Percentiles rank a stretch among this genome's conserved stretches.
phyloP scores from a whole-genome alignment of 108 stramenopile species.

The Epithemia pelagica region DNA sequence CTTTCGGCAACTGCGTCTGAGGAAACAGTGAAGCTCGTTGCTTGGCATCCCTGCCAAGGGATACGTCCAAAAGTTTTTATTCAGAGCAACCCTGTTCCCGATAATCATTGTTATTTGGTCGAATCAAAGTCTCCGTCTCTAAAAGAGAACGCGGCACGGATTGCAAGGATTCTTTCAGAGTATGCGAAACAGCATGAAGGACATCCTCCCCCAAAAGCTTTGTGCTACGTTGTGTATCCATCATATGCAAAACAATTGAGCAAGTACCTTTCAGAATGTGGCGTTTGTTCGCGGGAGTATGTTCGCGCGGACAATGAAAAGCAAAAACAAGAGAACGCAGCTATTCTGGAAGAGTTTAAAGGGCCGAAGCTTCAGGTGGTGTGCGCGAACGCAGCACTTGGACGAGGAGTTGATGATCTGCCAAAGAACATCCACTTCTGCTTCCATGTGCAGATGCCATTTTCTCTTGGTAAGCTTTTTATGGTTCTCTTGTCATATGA shows the following conservation, averaged over 20 bases:
- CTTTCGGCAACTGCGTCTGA: constrained; percentile 8
- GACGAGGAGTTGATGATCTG: constrained; percentile 7
- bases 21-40: background rate
- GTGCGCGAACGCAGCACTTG: constrained; percentile 8
- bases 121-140: background rate
- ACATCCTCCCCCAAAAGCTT: background rate
- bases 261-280: background rate
- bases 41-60: background rate
- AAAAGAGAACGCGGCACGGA: background rate
- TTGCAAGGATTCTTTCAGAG: background rate
- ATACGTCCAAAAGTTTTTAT: background rate
- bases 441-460: constrained; percentile 19
- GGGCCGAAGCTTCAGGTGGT: background rate
- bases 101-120: background rate
- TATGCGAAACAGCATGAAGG: too few species aligned
- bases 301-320: background rate
- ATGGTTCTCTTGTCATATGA: background rate
- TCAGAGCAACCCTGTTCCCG: background rate
- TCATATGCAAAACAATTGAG: background rate
- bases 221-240: background rate
- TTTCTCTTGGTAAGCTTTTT: constrained; percentile 17
- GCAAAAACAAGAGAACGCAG: background rate
- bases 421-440: constrained; percentile 7
- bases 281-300: background rate
- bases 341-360: constrained; percentile 4